These are phyloP conservation scores for Metarhizium sp. DNA, from an alignment of 2,329 filamentous ascomycete genomes.

Conservation along the genomic window DNA sequence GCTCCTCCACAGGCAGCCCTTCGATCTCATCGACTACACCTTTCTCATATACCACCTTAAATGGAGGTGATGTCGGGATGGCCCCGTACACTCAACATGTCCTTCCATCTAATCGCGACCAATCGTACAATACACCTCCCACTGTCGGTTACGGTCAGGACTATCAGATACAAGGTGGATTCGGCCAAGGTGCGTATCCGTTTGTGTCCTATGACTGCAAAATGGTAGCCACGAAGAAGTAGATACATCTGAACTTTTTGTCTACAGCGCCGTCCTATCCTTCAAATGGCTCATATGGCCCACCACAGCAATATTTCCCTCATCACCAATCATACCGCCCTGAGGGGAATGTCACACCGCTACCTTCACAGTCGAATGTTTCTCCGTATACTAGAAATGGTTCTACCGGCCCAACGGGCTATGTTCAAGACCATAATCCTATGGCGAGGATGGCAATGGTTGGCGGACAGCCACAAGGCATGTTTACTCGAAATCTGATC, in stretches of 20 bases:
- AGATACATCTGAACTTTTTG: background rate
- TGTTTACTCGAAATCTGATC: conserved; percentile 93
- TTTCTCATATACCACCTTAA: conserved; percentile 56
- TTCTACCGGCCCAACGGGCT: conserved; percentile 12
- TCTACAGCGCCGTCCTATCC: conserved; percentile 17
- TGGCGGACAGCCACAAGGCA: conserved; percentile 55
- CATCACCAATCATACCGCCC: conserved; percentile 21
- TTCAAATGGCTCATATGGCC: conserved; percentile 23
- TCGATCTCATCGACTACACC: conserved; percentile 76
- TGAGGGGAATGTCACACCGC: conserved; percentile 16
- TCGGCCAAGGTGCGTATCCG: conserved; percentile 20
- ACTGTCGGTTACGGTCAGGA: conserved; percentile 22
- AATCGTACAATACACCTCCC: conserved; percentile 19
- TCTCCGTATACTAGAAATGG: conserved; percentile 18
- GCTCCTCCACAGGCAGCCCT: conserved; percentile 55
- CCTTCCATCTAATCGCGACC: conserved; percentile 28
- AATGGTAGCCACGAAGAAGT: background rate
- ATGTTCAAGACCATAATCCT: conserved; percentile 20
- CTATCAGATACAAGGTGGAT: conserved; percentile 20
- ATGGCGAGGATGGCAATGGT: conserved; percentile 26
- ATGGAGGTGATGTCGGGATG: conserved; percentile 23
- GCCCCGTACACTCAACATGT: conserved; percentile 24
- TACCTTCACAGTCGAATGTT: conserved; percentile 18
- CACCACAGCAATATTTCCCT: conserved; percentile 28
- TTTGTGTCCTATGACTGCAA: background rate